These are phyloP conservation scores for Pleodorina starrii DNA, from an alignment of 139 green algal genomes.

Conservation along the genomic window DNA sequence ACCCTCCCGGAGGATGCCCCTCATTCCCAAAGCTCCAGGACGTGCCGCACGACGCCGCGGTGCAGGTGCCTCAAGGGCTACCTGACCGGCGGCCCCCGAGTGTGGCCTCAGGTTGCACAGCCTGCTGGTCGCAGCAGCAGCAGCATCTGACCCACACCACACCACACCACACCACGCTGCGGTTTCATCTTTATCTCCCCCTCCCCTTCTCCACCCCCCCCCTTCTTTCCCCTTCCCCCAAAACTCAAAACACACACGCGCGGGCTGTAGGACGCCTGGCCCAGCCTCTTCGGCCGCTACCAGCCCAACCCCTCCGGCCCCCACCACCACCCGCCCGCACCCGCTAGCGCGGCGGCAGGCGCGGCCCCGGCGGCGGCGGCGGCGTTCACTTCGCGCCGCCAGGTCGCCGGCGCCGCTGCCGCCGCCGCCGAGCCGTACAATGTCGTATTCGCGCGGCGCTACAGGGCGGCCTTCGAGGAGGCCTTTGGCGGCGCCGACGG, in stretches of 20 bases:
- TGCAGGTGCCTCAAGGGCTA: too few relatives aligned
- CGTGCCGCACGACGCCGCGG: too few relatives aligned
- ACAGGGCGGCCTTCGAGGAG: slow-evolving; percentile 3
- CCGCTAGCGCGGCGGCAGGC: not conserved
- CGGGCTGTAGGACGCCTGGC: slow-evolving; percentile 15
- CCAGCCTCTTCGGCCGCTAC: slow-evolving; percentile 19
- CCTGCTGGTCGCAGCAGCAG: too few relatives aligned
- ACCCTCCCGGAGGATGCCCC: too few relatives aligned
- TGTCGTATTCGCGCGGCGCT: not conserved
- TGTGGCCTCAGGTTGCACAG: too few relatives aligned
- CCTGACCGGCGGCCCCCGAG: too few relatives aligned
- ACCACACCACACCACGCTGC: too few relatives aligned
- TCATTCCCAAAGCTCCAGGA: too few relatives aligned
- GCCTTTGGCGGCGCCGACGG: slow-evolving; percentile 19
- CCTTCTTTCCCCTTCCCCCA: not conserved
- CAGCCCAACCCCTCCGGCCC: not conserved
- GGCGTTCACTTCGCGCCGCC: not conserved
- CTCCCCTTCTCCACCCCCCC: not conserved
- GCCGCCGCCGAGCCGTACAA: not conserved
- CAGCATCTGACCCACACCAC: too few relatives aligned
- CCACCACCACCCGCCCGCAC: not conserved
- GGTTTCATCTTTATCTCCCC: too few relatives aligned
- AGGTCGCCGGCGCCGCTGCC: not conserved
- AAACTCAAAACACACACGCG: not conserved
- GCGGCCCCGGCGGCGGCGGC: not conserved